Base-by-base conservation (phyloP, 139 green algal genomes). In the Chlorella sp. region DNA sequence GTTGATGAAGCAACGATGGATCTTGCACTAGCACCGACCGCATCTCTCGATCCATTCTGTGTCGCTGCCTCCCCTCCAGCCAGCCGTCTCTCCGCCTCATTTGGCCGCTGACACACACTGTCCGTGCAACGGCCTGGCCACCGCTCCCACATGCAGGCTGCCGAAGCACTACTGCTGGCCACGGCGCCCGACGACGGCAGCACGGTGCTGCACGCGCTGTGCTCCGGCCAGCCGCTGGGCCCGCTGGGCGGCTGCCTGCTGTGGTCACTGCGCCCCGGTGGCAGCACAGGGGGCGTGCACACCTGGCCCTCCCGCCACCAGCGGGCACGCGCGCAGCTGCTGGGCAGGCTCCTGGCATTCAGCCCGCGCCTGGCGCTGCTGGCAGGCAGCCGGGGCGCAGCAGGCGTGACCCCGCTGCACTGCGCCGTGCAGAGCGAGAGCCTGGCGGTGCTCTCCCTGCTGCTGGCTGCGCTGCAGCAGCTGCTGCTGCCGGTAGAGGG, bases 231-330 rank as follows among this genome's bases (percentile, higher is more conserved):
- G 48, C 39, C 69, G 42, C 48, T 89, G 66, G 68, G 83, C 42
- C 26, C 69, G 5, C 57, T 92, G 24, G 64, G 40, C 60, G 61
- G 84, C 84, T 37, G 89, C 68, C 48, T 92, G 83, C 89, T 92
- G 81, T 66, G 77, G 30, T 75, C 40, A 15, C n/a, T 48, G n/a
- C 39, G 88, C 42, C 71, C 30, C 0, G 71, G n/a, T 30, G 75
- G 75, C 75, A 36, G 75, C 34, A 18, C 36, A 7, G 64, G 3
- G 30, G 40, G 12, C 79, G 14, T 24, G 40, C 40, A 68, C 34
- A 26, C 71, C 19, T 57, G 42, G 32, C 89, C 89, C 5, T 69
- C 71, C 3, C 71, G 34, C 28, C 64, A 89, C 78, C 66, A 89
- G 42, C 32, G 28, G 0, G 57, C 36, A 3, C 81, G 89, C 5